These are phyloP conservation scores for Saccharomyces hybrid DNA, from an alignment of 1,139 yeast species.

Conservation along the genomic window DNA sequence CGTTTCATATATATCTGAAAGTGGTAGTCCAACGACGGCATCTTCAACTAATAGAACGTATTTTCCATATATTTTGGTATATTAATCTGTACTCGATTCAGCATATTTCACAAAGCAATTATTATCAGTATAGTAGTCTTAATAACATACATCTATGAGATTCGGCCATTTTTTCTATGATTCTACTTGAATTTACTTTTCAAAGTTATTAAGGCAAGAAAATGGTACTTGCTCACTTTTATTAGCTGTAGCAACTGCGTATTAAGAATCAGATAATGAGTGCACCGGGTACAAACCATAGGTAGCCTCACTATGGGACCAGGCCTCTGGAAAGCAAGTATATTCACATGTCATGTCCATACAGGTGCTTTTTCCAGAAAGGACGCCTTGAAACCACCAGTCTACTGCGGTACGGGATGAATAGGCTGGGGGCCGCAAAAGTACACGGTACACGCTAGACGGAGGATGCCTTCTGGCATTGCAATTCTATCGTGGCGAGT, in stretches of 20 bases:
- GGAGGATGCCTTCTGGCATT: neutral
- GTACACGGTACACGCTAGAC: no score
- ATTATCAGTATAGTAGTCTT: neutral
- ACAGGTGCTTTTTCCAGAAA: neutral
- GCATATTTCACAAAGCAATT: neutral
- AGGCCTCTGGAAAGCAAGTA: neutral
- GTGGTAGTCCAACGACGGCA: neutral
- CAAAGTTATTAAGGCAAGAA: neutral
- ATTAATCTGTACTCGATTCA: neutral
- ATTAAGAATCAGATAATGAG: neutral
- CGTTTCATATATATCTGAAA: neutral
- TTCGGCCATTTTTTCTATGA: constrained; percentile 68
- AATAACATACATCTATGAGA: constrained; percentile 87
- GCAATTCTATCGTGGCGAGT: neutral
- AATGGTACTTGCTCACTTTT: neutral
- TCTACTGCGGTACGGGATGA: neutral
- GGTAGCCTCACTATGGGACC: neutral
- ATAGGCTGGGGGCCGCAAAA: neutral
- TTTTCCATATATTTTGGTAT: neutral
- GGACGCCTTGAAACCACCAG: neutral
- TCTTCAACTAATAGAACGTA: no score
- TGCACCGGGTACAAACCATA: neutral
- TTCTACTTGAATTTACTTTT: constrained; percentile 11
- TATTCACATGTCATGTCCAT: neutral
- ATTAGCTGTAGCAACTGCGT: neutral